Evolutionary conservation across 768 basidiomycete species (phyloP).

Genomic region (Boletus rubroflammeus): DNA sequence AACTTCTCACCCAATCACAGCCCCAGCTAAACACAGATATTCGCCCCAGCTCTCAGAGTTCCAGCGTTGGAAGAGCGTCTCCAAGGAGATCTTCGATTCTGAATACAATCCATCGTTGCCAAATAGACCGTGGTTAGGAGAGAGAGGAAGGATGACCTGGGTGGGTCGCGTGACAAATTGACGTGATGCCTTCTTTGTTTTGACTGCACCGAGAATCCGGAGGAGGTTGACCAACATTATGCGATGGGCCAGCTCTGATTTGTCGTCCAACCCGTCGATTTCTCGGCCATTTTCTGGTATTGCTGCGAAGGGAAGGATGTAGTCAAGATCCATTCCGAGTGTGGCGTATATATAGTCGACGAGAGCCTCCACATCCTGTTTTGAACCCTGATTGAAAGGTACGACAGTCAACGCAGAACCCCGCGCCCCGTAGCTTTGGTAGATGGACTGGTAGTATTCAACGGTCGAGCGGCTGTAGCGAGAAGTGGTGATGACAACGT

Average conservation of each 20-base stretch:
- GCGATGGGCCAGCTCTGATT: conserved; percentile 95
- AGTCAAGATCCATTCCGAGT: conserved; percentile 95
- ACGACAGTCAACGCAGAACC: conserved; percentile 98
- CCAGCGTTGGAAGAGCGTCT: conserved; percentile 99
- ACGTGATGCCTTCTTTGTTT: conserved; percentile 95
- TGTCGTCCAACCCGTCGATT: conserved; percentile 95
- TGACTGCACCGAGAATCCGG: conserved; percentile 94
- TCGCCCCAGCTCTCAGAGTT: conserved; percentile 98
- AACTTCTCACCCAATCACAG: conserved; percentile 84
- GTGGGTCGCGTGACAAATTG: conserved; percentile 97
- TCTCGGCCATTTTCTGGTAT: conserved; percentile 98
- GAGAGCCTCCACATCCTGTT: conserved; percentile 96
- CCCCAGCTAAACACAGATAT: conserved; percentile 95
- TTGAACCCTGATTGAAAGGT: conserved; percentile 98
- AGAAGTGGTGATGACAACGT: conserved; percentile 96
- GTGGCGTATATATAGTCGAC: conserved; percentile 98
- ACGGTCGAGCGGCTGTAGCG: conserved; percentile 94
- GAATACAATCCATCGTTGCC: conserved; percentile 98
- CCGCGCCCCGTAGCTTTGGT: conserved; percentile 90
- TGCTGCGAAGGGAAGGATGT: conserved; percentile 97
- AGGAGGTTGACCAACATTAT: conserved; percentile 98
- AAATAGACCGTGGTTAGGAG: conserved; percentile 97
- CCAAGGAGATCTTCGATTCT: conserved; percentile 96
- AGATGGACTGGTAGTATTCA: conserved; percentile 98
- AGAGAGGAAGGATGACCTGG: conserved; percentile 95